Evolutionary conservation across 2,329 filamentous ascomycete species (phyloP).

Genomic region (Exophiala viscosa): DNA sequence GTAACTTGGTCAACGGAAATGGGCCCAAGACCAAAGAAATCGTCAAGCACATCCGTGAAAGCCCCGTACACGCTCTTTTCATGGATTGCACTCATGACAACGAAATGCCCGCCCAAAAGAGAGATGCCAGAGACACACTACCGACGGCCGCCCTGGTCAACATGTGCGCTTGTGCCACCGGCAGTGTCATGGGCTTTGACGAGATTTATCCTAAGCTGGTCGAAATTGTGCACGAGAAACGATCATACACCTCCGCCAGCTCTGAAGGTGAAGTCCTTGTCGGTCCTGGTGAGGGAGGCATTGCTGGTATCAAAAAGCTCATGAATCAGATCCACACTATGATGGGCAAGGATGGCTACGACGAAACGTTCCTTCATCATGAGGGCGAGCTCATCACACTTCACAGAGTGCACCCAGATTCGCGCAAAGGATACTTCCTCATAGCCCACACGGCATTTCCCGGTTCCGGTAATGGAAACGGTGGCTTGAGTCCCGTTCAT

Average conservation of each 20-base stretch:
- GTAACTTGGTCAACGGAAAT: slow-evolving; percentile 31
- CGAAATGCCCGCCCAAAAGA: slow-evolving; percentile 89
- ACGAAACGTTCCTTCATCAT: slow-evolving; percentile 95
- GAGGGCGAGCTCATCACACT: slow-evolving; percentile 95
- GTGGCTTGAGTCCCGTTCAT: slow-evolving; percentile 71
- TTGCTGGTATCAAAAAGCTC: slow-evolving; percentile 84
- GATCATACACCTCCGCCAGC: slow-evolving; percentile 74
- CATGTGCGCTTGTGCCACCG: slow-evolving; percentile 92
- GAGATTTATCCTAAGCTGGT: slow-evolving; percentile 91
- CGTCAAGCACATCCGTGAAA: slow-evolving; percentile 77
- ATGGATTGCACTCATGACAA: slow-evolving; percentile 99
- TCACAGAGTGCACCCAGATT: slow-evolving; percentile 87
- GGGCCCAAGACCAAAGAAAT: slow-evolving; percentile 51
- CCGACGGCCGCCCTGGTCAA: slow-evolving; percentile 90
- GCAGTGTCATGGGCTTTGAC: slow-evolving; percentile 97
- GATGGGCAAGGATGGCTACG: slow-evolving; percentile 93
- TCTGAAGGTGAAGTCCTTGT: slow-evolving; percentile 61
- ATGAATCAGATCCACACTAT: slow-evolving; percentile 91
- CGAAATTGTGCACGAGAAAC: slow-evolving; percentile 86
- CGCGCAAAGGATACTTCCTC: slow-evolving; percentile 88
- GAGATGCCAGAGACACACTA: slow-evolving; percentile 88
- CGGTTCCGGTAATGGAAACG: slow-evolving; percentile 80
- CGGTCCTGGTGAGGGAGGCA: slow-evolving; percentile 73
- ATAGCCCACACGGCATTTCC: slow-evolving; percentile 96
- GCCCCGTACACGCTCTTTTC: slow-evolving; percentile 86